Evolutionary conservation across 2,329 filamentous ascomycete genomes (phyloP), one percentile per base, ranked within the genome.

Genomic region (Ophiosphaerella narmari): DNA sequence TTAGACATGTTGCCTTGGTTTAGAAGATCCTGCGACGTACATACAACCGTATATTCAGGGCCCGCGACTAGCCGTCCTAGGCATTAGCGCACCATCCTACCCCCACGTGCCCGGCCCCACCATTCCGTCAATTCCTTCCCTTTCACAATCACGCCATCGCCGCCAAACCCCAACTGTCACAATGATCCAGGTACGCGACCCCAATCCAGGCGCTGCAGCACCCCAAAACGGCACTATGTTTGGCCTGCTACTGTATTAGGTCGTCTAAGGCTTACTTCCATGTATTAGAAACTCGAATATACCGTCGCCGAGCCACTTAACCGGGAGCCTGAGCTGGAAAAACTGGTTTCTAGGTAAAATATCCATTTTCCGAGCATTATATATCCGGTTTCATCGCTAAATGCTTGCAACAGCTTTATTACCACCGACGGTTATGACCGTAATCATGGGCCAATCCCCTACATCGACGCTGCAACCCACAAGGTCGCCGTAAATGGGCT

Each of bases 391-490:
- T 6, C 12, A 11, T 33, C n/a, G 13, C 53, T 23, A 55, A 18
- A 34, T 23, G 13, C 7, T 12, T 29, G 11, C 23, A 12, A 38
- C 29, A 76, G 75, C 41, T 85, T 83, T 65, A 74, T 85, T 39
- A 80, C 79, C 16, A 34, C 55, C 35, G 44, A 71, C 26, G 77
- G 77, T 26, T 86, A 84, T 60, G 81, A 86, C 62, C 78, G 83
- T 26, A 85, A 84, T 50, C 82, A 84, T 63, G 80, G 69, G 8
- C 75, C 78, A 7, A 80, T 83, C 26, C 81, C 80, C 1, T 72
- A 79, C 49, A 65, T 82, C 41, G 63, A 75, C 37, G 66, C 67
- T n/a, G 55, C 54, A 8, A 70, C 60, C 6, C 76, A 79, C 52
- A 63, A 59, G 29, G 72, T 86, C 42, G 68, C 63, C 7, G 63